phyloP scores from a whole-genome alignment of 163 green algal genomes.

The Chlamydomonas reinhardtii region DNA sequence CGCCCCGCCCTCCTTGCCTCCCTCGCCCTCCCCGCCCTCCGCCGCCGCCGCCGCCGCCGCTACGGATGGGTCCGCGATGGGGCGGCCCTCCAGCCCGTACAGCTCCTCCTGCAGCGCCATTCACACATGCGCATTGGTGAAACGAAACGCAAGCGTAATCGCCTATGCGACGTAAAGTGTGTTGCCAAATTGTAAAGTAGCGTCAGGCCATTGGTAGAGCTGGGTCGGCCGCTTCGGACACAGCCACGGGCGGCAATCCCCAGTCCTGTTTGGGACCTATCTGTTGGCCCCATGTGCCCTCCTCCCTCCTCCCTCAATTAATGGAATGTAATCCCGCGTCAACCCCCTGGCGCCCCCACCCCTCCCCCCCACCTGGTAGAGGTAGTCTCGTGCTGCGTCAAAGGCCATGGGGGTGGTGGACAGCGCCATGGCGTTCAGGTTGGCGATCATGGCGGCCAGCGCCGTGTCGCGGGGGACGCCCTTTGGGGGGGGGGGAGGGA shows the following conservation, averaged over 20 bases:
- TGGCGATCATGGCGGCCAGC: constrained; percentile 50
- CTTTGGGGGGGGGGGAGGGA: background rate
- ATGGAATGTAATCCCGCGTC: no score
- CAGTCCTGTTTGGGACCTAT: no score
- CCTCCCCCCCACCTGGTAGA: constrained; percentile 49
- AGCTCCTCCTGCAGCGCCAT: constrained; percentile 67
- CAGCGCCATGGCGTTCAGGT: constrained; percentile 45
- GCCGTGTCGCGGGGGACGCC: constrained; percentile 5
- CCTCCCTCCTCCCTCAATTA: background rate
- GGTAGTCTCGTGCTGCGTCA: constrained; percentile 51
- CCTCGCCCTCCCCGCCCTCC: background rate
- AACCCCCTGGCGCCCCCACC: no score
- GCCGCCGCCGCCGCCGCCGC: background rate
- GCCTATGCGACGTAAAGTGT: no score
- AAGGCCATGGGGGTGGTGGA: constrained; percentile 33
- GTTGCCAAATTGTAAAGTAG: no score
- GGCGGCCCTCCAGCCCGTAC: constrained; percentile 67
- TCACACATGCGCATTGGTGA: no score
- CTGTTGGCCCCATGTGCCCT: background rate
- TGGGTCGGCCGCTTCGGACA: no score
- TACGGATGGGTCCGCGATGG: background rate
- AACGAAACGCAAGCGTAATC: no score
- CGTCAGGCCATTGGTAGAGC: no score
- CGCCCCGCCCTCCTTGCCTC: background rate
- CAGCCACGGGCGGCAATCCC: no score